Evolutionary conservation across 2,329 filamentous ascomycete genomes (phyloP), one percentile per base, ranked within the genome.

Genomic region (Metarhizium album): DNA sequence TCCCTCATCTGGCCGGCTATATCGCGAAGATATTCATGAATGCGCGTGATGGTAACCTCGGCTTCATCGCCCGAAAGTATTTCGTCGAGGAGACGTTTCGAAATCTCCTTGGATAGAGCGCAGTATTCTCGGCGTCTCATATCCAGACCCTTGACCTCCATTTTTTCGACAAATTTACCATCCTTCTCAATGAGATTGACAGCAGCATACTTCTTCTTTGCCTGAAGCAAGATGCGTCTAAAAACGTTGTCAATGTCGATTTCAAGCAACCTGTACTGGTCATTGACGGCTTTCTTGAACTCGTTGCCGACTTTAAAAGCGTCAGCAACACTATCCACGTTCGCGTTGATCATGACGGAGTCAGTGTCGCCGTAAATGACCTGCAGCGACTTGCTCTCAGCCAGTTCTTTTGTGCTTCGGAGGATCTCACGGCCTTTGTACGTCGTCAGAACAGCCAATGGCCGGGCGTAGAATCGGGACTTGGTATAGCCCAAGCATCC

Each of bases 281-380:
- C 88, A 64, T 98, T 98, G 70, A 98, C 93, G 23, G 88, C 82
- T 60, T 83, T 85, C 71, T 96, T 97, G 76, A 98, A 97, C 55
- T 97, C 89, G 43, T 89, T 84, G 52, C 93, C 94, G 48, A 98
- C 86, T 63, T 87, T 90, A 60, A 96, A 73, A 2, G 93, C 93
- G 61, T 95, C 90, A 31, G 87, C 82, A 29, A 97, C 86, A 58
- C 87, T 95, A 68, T 96, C 88, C 50, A 93, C 90, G 63, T 97
- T 97, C 56, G 93, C 95, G 64, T 98, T 98, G 74, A 98, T 97
- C 93, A 98, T 98, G 70, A 98, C 93, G 8, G 93, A 98, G 69
- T 98, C 93, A 13, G 93, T 98, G 70, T 98, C 93, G 72, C 93
- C 93, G 61, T 98, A 98, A 56, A 98, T 97, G 66, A 98, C 93